Percentiles rank a stretch among this genome's conserved stretches.
Evolutionary conservation across 2,329 filamentous ascomycete genomes (phyloP).

Genomic region (Berkeleyomyces basicola): DNA sequence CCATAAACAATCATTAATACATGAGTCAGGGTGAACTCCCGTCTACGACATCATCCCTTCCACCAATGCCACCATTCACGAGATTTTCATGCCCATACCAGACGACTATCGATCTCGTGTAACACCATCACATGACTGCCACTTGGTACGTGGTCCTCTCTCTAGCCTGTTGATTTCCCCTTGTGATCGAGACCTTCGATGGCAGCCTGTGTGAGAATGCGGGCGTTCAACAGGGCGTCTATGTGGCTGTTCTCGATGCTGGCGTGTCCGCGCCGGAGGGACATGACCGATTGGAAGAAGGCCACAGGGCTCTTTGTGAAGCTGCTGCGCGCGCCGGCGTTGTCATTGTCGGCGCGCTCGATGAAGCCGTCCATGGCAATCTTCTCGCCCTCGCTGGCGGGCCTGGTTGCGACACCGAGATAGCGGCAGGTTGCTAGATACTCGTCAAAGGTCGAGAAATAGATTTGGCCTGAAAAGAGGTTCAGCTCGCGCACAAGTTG

Average conservation of each 20-base stretch:
- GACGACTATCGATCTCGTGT: no score
- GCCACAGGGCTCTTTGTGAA: slow-evolving; percentile 22
- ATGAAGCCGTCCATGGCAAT: slow-evolving; percentile 23
- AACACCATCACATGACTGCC: no score
- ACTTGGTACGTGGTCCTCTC: no score
- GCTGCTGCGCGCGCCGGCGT: slow-evolving; percentile 12
- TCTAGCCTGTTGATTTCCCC: no score
- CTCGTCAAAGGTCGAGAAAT: slow-evolving; percentile 36
- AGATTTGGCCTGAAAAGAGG: slow-evolving; percentile 52
- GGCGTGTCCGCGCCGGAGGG: slow-evolving; percentile 23
- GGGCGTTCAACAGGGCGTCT: slow-evolving; percentile 23
- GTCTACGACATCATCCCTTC: no score
- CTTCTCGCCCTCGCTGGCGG: slow-evolving; percentile 13
- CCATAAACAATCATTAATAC: no score
- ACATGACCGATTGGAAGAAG: slow-evolving; percentile 24
- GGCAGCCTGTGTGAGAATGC: slow-evolving; percentile 16
- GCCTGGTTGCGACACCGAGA: slow-evolving; percentile 30
- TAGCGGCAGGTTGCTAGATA: slow-evolving; percentile 36
- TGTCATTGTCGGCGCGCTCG: slow-evolving; percentile 4
- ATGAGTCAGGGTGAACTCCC: no score
- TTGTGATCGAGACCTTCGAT: slow-evolving; percentile 11
- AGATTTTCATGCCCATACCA: no score
- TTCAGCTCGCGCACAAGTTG: slow-evolving; percentile 35
- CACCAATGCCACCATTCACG: no score
- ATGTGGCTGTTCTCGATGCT: slow-evolving; percentile 27